phyloP scores from a whole-genome alignment of 768 basidiomycete genomes.

The Candolleomyces eurysporus region DNA sequence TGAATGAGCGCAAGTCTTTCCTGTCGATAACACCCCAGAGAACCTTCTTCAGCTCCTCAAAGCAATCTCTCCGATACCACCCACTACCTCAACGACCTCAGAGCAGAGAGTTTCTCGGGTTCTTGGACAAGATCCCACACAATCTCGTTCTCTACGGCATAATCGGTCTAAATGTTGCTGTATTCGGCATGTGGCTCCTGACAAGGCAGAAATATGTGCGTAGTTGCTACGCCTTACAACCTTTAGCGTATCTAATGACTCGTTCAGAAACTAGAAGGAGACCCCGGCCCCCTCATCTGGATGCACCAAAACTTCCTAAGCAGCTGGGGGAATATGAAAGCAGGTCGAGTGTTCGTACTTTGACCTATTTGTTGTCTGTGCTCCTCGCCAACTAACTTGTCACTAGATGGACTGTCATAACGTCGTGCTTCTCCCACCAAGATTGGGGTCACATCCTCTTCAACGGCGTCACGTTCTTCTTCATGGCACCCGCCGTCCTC shows the following conservation, averaged over 20 bases:
- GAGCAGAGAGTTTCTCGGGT: slow-evolving; percentile 22
- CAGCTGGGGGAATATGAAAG: slow-evolving; percentile 55
- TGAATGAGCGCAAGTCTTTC: neutral
- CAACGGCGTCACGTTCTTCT: slow-evolving; percentile 77
- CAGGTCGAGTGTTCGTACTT: slow-evolving; percentile 61
- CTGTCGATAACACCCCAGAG: neutral
- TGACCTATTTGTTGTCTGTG: too few relatives aligned
- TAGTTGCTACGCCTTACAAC: slow-evolving; percentile 2
- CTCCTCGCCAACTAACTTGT: neutral
- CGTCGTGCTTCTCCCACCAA: slow-evolving; percentile 70
- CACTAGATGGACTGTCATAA: slow-evolving; percentile 73
- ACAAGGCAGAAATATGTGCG: slow-evolving; percentile 36
- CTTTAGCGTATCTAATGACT: neutral
- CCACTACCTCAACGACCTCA: slow-evolving; percentile 8
- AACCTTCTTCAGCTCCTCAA: slow-evolving; percentile 20
- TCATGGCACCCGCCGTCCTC: slow-evolving; percentile 68
- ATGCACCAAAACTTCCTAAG: slow-evolving; percentile 65
- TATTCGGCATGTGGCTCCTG: slow-evolving; percentile 61
- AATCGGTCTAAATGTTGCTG: slow-evolving; percentile 57
- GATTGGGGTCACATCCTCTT: slow-evolving; percentile 61
- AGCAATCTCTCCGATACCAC: slow-evolving; percentile 16
- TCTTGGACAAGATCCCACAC: slow-evolving; percentile 54
- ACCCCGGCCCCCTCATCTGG: slow-evolving; percentile 37
- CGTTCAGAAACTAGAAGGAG: slow-evolving; percentile 37
- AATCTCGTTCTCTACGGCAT: slow-evolving; percentile 60